phyloP scores from a whole-genome alignment of 768 basidiomycete genomes.

The Russula sp. region DNA sequence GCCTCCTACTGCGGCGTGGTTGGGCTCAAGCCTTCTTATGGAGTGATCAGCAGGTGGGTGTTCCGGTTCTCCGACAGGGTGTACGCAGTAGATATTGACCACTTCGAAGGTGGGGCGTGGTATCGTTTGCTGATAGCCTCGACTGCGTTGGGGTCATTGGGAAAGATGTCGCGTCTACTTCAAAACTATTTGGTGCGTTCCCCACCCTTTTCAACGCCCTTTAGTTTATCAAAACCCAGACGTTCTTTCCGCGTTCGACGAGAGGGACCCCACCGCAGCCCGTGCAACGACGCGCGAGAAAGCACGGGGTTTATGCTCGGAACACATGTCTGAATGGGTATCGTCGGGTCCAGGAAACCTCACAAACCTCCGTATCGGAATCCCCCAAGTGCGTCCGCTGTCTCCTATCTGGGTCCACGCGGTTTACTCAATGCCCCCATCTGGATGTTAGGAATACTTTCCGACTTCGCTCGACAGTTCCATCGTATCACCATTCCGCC shows the following conservation, averaged over 20 bases:
- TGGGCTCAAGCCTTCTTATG: slow-evolving; percentile 94
- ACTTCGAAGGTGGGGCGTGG: slow-evolving; percentile 71
- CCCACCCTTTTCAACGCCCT: neutral
- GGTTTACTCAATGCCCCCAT: neutral
- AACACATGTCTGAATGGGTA: slow-evolving; percentile 8
- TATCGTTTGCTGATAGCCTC: slow-evolving; percentile 91
- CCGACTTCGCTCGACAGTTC: slow-evolving; percentile 53
- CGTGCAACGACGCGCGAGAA: slow-evolving; percentile 34
- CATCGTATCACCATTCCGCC: slow-evolving; percentile 42
- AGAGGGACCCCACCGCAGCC: slow-evolving; percentile 70
- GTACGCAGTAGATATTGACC: slow-evolving; percentile 4
- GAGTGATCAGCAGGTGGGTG: slow-evolving; percentile 76
- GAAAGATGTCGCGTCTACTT: slow-evolving; percentile 42
- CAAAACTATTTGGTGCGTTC: slow-evolving; percentile 60
- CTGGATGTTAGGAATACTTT: slow-evolving; percentile 61
- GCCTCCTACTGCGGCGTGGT: slow-evolving; percentile 91
- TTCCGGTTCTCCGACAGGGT: neutral
- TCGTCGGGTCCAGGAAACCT: slow-evolving; percentile 28
- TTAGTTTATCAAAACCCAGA: slow-evolving; percentile 27
- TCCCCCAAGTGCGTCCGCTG: slow-evolving; percentile 54
- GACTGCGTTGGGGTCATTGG: slow-evolving; percentile 90
- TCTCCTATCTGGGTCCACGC: neutral
- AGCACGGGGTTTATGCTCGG: slow-evolving; percentile 28
- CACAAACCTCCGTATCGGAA: slow-evolving; percentile 59
- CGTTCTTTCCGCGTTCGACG: slow-evolving; percentile 44